phyloP scores from a whole-genome alignment of 495 filamentous ascomycete species.

The Pyrenula aspistea region DNA sequence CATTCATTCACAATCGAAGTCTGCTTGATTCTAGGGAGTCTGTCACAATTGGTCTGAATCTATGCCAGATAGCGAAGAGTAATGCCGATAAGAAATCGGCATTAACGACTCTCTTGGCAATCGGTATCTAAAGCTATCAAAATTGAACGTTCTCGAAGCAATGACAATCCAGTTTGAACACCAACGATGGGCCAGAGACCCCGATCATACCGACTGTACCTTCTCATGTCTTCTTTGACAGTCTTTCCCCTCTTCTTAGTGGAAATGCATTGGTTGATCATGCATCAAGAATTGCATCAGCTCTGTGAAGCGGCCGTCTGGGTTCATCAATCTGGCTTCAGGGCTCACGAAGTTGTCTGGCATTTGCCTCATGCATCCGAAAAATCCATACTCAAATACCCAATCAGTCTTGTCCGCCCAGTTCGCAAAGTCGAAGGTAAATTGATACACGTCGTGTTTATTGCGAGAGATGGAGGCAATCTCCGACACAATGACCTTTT shows the following conservation, averaged over 20 bases:
- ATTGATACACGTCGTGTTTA: constrained; percentile 19
- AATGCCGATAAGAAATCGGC: too few relatives aligned
- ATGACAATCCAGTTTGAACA: too few relatives aligned
- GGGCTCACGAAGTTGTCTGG: constrained; percentile 34
- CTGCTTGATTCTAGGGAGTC: too few relatives aligned
- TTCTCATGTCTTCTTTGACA: too few relatives aligned
- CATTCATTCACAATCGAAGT: too few relatives aligned
- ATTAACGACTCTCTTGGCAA: too few relatives aligned
- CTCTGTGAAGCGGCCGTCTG: constrained; percentile 24
- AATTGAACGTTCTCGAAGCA: too few relatives aligned
- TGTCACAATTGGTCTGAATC: too few relatives aligned
- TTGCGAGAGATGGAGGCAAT: constrained; percentile 30
- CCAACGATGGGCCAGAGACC: too few relatives aligned
- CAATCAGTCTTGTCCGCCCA: constrained; percentile 30
- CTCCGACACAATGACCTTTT: constrained; percentile 25
- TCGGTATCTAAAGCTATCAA: too few relatives aligned
- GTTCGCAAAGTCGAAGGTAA: constrained; percentile 29
- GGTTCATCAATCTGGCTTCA: constrained; percentile 32
- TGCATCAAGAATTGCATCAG: constrained; percentile 26
- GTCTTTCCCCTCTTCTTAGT: background rate
- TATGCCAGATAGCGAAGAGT: too few relatives aligned
- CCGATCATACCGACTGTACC: too few relatives aligned
- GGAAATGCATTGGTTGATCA: constrained; percentile 11
- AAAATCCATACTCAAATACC: constrained; percentile 32
- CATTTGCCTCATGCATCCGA: constrained; percentile 28